A percentile compares a stretch with the other conserved stretches of the same genome.
These are phyloP conservation scores for Beauveria varroae DNA, from an alignment of 2,329 filamentous ascomycete species.

Conservation along the genomic window DNA sequence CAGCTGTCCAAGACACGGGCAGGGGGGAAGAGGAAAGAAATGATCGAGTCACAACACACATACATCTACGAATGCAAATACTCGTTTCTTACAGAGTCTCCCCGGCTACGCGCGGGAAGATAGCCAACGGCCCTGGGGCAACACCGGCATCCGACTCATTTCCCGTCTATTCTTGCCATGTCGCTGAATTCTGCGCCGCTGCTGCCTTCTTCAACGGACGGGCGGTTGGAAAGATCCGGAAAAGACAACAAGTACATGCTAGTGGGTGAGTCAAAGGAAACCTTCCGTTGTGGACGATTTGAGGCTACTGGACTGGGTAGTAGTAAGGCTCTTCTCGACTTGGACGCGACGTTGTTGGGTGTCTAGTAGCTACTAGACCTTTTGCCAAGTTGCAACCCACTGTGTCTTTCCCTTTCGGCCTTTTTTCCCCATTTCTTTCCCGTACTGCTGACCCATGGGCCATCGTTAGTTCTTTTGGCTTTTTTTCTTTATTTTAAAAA, in stretches of 20 bases:
- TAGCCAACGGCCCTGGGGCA: not conserved
- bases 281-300: slow-evolving; percentile 1
- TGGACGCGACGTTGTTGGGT: not conserved
- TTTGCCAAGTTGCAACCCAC: not conserved
- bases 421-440: not conserved
- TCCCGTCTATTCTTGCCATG: not conserved
- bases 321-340: not conserved
- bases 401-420: not conserved
- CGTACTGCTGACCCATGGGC: not conserved
- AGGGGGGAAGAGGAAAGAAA: slow-evolving; percentile 6
- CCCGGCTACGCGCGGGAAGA: not conserved
- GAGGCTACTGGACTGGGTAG: not conserved
- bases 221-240: not conserved
- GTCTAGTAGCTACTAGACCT: not conserved
- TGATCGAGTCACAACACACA: slow-evolving; percentile 1
- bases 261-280: slow-evolving; percentile 4
- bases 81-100: not conserved
- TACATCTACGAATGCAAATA: slow-evolving; percentile 2
- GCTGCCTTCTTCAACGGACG: slow-evolving; percentile 8
- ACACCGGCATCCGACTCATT: not conserved
- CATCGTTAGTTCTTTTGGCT: not conserved
- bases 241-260: not conserved
- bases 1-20: not conserved
- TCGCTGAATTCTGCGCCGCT: not conserved
- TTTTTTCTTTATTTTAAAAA: not conserved